These are phyloP conservation scores for Zea mays DNA, from an alignment of 176 grass and related monocot species.

Conservation along the genomic window Zm-B73-REFERENCE-NAM-5.0 NC_050100.1:223743001-223743500, in stretches of 20 bases:
- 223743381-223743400: background rate
- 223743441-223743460: background rate
- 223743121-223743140: background rate
- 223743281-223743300: background rate
- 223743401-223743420: background rate
- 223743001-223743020: background rate
- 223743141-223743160: background rate
- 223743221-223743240: background rate
- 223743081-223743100: conserved; percentile 7
- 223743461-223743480: background rate
- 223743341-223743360: background rate
- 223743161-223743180: background rate
- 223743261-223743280: background rate
- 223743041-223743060: background rate
- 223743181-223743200: background rate
- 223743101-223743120: background rate
- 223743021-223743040: conserved; percentile 17
- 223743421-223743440: background rate
- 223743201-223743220: background rate
- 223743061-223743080: background rate
- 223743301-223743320: background rate
- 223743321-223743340: background rate
- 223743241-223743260: background rate
- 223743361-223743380: conserved; percentile 24
- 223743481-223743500: background rate